Evolutionary conservation across 768 basidiomycete genomes (phyloP).

Genomic region (Serendipita vermifera): DNA sequence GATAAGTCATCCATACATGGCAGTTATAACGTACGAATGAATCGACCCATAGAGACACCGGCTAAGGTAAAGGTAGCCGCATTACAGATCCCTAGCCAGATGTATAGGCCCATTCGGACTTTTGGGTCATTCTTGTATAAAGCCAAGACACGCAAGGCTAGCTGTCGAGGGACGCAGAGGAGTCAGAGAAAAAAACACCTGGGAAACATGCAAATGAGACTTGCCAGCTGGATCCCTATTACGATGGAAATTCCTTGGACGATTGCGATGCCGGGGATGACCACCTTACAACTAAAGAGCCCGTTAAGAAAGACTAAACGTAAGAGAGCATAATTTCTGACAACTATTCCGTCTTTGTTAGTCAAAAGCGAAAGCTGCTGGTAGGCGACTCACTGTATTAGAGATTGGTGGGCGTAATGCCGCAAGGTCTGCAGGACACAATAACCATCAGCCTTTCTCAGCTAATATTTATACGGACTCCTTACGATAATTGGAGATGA

Average conservation of each 20-base stretch:
- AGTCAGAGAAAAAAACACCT: no score
- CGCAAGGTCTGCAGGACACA: no score
- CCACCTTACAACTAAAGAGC: slow-evolving; percentile 5
- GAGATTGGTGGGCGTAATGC: neutral
- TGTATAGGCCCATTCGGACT: neutral
- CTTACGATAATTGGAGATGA: neutral
- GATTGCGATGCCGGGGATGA: slow-evolving; percentile 5
- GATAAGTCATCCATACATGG: neutral
- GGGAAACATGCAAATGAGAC: no score
- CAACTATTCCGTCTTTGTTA: no score
- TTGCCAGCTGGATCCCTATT: slow-evolving; percentile 3
- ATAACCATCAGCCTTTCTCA: no score
- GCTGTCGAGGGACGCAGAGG: neutral
- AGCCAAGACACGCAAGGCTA: slow-evolving; percentile 1
- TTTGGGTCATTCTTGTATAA: neutral
- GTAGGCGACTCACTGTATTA: neutral
- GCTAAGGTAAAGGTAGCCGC: neutral
- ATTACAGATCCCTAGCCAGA: slow-evolving; percentile 1
- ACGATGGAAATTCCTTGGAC: slow-evolving; percentile 4
- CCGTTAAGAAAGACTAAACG: no score
- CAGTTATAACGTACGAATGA: neutral
- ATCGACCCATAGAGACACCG: neutral
- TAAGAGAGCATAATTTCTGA: no score
- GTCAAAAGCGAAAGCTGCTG: no score
- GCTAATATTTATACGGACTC: no score